Evolutionary conservation across 73 alveolate genomes (phyloP).

Genomic region (Stentor coeruleus): DNA sequence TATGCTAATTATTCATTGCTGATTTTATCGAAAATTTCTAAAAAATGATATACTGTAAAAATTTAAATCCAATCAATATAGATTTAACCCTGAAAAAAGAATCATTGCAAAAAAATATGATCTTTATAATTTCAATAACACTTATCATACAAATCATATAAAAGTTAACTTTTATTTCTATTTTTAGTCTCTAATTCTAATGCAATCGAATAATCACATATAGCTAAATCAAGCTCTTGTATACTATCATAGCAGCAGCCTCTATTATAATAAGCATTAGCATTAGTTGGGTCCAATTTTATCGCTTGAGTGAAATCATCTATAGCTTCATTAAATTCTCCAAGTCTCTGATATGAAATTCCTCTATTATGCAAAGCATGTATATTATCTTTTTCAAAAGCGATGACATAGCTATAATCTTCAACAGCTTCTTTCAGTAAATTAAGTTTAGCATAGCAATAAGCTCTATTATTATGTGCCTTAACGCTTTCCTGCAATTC

Average conservation of each 20-base stretch:
- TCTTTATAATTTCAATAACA: no score
- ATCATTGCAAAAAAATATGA: no score
- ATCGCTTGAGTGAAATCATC: slow-evolving; percentile 85
- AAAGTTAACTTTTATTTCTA: no score
- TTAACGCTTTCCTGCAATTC: slow-evolving; percentile 63
- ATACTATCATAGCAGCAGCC: slow-evolving; percentile 96
- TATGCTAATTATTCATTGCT: no score
- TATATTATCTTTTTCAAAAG: slow-evolving; percentile 64
- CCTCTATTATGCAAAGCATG: slow-evolving; percentile 96
- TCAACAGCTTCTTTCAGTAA: neutral
- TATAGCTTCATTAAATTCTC: slow-evolving; percentile 88
- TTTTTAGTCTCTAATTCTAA: slow-evolving; percentile 65
- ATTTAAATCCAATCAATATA: no score
- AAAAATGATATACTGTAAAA: no score
- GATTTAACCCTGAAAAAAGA: no score
- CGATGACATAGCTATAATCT: slow-evolving; percentile 42
- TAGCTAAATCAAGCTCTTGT: slow-evolving; percentile 90
- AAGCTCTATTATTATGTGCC: slow-evolving; percentile 89
- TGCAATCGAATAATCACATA: slow-evolving; percentile 85
- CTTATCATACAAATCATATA: no score
- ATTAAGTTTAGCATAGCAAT: slow-evolving; percentile 71
- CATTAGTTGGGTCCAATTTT: slow-evolving; percentile 86
- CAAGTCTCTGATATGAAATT: slow-evolving; percentile 85
- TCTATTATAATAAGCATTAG: slow-evolving; percentile 95
- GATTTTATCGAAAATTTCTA: no score